Evolutionary conservation across 2,329 filamentous ascomycete species (phyloP), one percentile per base, ranked within the genome.

Genomic region (Leptographium wingfieldii): DNA sequence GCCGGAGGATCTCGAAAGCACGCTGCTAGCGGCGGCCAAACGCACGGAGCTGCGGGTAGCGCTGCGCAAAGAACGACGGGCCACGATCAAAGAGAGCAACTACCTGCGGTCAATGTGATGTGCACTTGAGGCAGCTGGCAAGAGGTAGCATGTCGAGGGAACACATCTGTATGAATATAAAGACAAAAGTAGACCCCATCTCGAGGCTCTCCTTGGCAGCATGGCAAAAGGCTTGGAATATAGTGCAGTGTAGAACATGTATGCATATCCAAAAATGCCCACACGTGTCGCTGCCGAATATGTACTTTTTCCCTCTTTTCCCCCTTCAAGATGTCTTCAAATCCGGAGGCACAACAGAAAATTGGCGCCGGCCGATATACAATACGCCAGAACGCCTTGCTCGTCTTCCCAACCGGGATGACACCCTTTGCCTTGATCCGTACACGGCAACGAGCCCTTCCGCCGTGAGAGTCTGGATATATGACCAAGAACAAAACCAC

Each of bases 61-160:
- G 40, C 85, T 91, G 87, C 81, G 88, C 68, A 81, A 81, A 71
- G 87, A 90, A 76, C 79, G 88, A 70, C 83, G 86, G 73, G 82
- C 81, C 62, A 82, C 80, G 73, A 94, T 94, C 69, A 92, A 92
- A 82, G 89, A 94, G 78, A 75, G 74, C 70, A 94, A 94, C 75
- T 94, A 91, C 80, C 81, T 94, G 73, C 88, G 87, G 80, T 82
- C 84, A 52, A 90, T 92, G 87, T 84, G 25, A 43, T 3, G 43
- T n/a, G n/a, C n/a, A 7, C n/a, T 7, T n/a, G 22, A 16, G 4
- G n/a, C 43, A 14, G 38, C 38, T 38, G 38, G 38, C 38, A 40
- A 3, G 38, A 16, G 12, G 38, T 14, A 9, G 38, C 38, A 40
- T 3, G 4, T 40, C 38, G 38, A 46, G 6, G 43, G 43, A 46